Percentiles rank a stretch among this genome's conserved stretches.
Conservation (phyloP, 2,329 filamentous ascomycete genomes). For the Graphium sp. region DNA sequence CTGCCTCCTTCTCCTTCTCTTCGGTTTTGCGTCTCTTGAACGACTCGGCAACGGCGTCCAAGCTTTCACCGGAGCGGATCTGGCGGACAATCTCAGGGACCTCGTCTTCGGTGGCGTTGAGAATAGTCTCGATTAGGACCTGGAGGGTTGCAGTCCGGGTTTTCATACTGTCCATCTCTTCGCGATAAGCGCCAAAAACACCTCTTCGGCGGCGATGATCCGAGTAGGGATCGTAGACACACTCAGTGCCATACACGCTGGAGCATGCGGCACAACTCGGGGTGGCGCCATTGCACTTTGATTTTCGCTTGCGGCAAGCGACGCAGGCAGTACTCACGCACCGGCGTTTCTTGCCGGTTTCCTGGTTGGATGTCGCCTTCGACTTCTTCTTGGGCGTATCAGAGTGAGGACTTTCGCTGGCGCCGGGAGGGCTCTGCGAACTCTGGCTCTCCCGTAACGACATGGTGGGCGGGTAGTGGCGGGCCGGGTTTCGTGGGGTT, state of each 20-base stretch:
- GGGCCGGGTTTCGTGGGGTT: too few relatives aligned
- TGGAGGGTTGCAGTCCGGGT: conserved; percentile 77
- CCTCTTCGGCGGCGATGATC: conserved; percentile 91
- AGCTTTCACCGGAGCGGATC: conserved; percentile 71
- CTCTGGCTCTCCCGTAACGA: too few relatives aligned
- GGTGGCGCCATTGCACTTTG: conserved; percentile 80
- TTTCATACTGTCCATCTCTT: conserved; percentile 79
- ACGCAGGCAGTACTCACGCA: conserved; percentile 78
- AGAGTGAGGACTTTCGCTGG: neutral
- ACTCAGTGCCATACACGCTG: conserved; percentile 81
- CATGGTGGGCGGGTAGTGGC: too few relatives aligned
- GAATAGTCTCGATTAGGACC: conserved; percentile 79
- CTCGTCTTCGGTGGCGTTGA: conserved; percentile 81
- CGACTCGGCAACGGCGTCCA: conserved; percentile 37
- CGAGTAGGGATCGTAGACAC: conserved; percentile 89
- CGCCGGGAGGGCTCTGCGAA: neutral
- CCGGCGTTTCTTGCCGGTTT: conserved; percentile 43
- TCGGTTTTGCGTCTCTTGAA: conserved; percentile 22
- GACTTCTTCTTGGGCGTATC: conserved; percentile 3
- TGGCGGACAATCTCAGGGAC: conserved; percentile 66
- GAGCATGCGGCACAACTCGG: conserved; percentile 92
- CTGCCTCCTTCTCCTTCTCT: conserved; percentile 12
- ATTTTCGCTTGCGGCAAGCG: conserved; percentile 63
- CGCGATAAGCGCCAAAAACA: conserved; percentile 95
- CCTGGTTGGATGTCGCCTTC: too few relatives aligned